Percentiles rank a stretch among this genome's conserved stretches.
Conservation (phyloP, 75 land plant species). For the Cryptomeria japonica region DNA sequence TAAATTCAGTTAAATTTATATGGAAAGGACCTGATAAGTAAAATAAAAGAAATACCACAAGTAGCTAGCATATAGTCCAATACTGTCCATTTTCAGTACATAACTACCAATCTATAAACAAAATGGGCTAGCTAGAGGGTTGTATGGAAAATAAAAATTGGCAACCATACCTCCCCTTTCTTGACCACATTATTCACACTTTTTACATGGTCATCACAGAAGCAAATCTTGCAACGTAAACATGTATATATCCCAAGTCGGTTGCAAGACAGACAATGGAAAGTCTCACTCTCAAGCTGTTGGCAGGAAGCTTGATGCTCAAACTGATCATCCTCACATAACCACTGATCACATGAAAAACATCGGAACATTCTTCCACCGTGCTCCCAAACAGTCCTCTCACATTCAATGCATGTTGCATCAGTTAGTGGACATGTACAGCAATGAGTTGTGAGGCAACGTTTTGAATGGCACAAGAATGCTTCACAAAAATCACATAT, state of each 20-base stretch:
- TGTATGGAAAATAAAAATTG: not conserved
- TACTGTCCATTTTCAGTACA: not conserved
- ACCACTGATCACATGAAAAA: conserved; percentile 51
- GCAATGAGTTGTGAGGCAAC: conserved; percentile 33
- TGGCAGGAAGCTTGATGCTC: conserved; percentile 56
- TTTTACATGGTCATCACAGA: conserved; percentile 52
- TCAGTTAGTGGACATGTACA: conserved; percentile 41
- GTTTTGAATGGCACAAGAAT: conserved; percentile 42
- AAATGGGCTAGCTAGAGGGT: not conserved
- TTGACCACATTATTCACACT: conserved; percentile 34
- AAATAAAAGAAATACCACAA: not conserved
- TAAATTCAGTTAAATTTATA: not conserved
- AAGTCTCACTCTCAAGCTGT: conserved; percentile 47
- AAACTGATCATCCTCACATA: conserved; percentile 51
- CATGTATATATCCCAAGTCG: conserved; percentile 43
- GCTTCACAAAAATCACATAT: conserved; percentile 49
- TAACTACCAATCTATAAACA: not conserved
- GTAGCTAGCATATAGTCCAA: not conserved
- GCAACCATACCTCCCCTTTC: conserved; percentile 36
- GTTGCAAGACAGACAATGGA: conserved; percentile 45
- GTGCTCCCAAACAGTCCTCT: conserved; percentile 41
- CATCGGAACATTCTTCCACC: conserved; percentile 46
- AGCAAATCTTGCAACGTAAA: conserved; percentile 51
- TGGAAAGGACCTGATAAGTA: not conserved
- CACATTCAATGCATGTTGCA: conserved; percentile 47